Evolutionary conservation across 2,329 filamentous ascomycete genomes (phyloP), one percentile per base, ranked within the genome.

Genomic region (Pseudogymnoascus sp.): DNA sequence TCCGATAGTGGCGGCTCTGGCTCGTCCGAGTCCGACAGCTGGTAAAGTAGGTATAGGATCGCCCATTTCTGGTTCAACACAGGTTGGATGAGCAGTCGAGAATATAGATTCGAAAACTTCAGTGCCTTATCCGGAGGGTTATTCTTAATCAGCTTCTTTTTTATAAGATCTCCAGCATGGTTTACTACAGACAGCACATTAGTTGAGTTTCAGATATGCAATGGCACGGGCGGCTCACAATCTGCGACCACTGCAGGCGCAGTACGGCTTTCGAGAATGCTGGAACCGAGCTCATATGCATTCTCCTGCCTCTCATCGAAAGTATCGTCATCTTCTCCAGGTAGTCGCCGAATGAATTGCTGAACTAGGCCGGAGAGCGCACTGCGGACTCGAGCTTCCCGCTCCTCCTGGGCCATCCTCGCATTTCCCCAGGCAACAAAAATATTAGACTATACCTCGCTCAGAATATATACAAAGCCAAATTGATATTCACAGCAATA

Each of bases 51-150:
- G 74, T 96, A 96, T 19, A 99, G 81, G 68, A 99, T 97, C 2
- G 90, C 91, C 92, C 93, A 97, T 82, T 99, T 99, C 75, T 96
- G 90, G 71, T 90, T 89, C 50, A 99, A 82, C 5, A 97, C 93
- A 0, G 93, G 93, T 68, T 97, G 86, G n/a, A 91, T 90, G 26
- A 97, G 81, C 17, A 99, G 83, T 63, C 91, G 85, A 35, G 91
- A 91, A 76, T 97, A 96, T 29, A 99, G 83, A 72, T 96, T 96
- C 23, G 91, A 89, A 76, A 97, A 96, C 66, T 88, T 85, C 19
- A 93, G 81, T 3, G 93, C 91, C 75, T 93, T 84, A 70, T 85
- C 86, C 21, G 81, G 89, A 53, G 84, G 84, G 71, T 91, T 90
- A 68, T 88, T 88, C 70, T 89, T 86, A 64, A 96, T 85, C 67